Evolutionary conservation across 2,329 filamentous ascomycete species (phyloP).

Genomic region (Paradendryphiella salina): DNA sequence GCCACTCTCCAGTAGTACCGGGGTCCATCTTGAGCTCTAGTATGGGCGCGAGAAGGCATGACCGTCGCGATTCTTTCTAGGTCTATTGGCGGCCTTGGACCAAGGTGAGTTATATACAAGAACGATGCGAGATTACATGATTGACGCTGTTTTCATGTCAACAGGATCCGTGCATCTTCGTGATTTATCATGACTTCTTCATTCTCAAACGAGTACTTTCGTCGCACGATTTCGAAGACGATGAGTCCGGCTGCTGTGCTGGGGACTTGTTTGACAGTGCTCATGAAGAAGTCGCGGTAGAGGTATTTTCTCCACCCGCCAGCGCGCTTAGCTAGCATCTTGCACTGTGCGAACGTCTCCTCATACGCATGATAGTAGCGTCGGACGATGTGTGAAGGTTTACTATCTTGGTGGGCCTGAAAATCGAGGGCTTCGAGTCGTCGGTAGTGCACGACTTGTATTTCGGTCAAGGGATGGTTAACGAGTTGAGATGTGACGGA

Average conservation of each 20-base stretch:
- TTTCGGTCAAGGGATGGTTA: slow-evolving; percentile 70
- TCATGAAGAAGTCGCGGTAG: slow-evolving; percentile 73
- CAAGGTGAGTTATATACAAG: neutral
- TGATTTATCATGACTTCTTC: slow-evolving; percentile 55
- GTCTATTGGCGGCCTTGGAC: too few species aligned
- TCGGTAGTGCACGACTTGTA: slow-evolving; percentile 74
- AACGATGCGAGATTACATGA: neutral
- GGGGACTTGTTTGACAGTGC: slow-evolving; percentile 72
- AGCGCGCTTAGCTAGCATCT: slow-evolving; percentile 61
- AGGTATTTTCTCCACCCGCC: slow-evolving; percentile 65
- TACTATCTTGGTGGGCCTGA: slow-evolving; percentile 49
- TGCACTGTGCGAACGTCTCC: slow-evolving; percentile 66
- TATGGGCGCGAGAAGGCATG: too few species aligned
- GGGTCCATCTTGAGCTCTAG: too few species aligned
- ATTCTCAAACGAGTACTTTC: slow-evolving; percentile 71
- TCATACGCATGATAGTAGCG: slow-evolving; percentile 73
- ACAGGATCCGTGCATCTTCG: slow-evolving; percentile 72
- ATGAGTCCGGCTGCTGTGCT: slow-evolving; percentile 77
- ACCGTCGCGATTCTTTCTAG: too few species aligned
- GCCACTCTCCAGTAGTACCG: too few species aligned
- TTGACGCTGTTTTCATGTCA: slow-evolving; percentile 45
- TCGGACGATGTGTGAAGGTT: slow-evolving; percentile 50
- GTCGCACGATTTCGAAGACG: slow-evolving; percentile 74
- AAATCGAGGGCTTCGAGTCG: slow-evolving; percentile 72
- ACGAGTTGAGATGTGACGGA: slow-evolving; percentile 70